phyloP scores from a whole-genome alignment of 1,139 yeast genomes.

The Debaryomyces subglobosus region DNA sequence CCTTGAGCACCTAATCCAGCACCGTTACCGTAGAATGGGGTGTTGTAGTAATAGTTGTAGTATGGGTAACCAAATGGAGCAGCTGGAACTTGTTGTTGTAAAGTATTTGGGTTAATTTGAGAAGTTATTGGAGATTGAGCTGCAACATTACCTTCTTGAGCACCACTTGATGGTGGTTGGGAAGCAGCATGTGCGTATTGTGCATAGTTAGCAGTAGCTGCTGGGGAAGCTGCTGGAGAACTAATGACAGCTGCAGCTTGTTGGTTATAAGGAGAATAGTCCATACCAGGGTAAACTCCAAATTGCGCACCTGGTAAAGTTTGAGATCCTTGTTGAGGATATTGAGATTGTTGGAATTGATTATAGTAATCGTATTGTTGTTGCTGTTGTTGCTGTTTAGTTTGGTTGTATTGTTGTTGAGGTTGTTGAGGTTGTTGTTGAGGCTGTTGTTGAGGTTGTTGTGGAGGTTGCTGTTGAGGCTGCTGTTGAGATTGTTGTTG shows the following conservation, averaged over 20 bases:
- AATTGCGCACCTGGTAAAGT: constrained; percentile 44
- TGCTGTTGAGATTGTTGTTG: not conserved
- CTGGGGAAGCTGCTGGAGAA: constrained; percentile 42
- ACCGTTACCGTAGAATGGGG: constrained; percentile 45
- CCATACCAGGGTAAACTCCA: constrained; percentile 50
- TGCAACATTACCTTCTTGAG: constrained; percentile 20
- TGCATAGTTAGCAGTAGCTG: constrained; percentile 31
- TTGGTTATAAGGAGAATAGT: constrained; percentile 44
- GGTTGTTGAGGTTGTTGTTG: constrained; percentile 4
- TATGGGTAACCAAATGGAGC: constrained; percentile 51
- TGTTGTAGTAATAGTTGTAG: constrained; percentile 48
- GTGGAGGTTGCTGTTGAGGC: constrained; percentile 12
- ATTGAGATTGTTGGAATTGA: constrained; percentile 42
- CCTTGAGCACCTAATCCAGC: constrained; percentile 27
- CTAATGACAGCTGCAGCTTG: constrained; percentile 35
- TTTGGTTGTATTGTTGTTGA: constrained; percentile 12
- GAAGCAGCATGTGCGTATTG: constrained; percentile 28
- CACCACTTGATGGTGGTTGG: constrained; percentile 23
- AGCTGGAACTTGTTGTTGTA: constrained; percentile 22
- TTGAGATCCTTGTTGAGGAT: constrained; percentile 46
- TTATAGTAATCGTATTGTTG: constrained; percentile 39
- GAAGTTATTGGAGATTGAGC: constrained; percentile 32
- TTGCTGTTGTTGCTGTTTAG: constrained; percentile 22
- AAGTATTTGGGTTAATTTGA: constrained; percentile 30
- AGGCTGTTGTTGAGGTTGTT: constrained; percentile 12